Base-by-base conservation (phyloP, 106 monocot genomes). In the Allium cepa region DNA sequence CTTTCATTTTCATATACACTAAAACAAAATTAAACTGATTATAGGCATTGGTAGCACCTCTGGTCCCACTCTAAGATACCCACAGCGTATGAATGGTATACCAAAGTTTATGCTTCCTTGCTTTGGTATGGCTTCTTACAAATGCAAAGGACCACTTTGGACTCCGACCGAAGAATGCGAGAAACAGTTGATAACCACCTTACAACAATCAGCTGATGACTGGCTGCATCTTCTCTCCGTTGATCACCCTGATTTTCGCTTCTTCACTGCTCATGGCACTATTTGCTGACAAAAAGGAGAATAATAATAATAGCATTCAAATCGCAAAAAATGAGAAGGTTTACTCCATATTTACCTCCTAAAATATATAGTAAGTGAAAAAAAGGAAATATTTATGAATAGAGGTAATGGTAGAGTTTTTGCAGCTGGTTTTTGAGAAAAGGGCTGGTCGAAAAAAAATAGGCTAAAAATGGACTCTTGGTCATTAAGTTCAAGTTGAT, bases 41-140 rank as follows among this genome's bases (percentile, higher is more conserved):
- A 36, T 36, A 75, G 83, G 73, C 69, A 17, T 46, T 26, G 62
- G 67, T 36, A 52, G 4, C 18, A 55, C 74, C 59, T 46, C 60
- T 13, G 56, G 59, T 28, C 79, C 74, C 49, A 47, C 50, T 2
- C 26, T 77, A 9, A 67, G 56, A n/a, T 71, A 67, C 47, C 47
- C 69, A 13, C 47, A 63, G n/a, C 76, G 61, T 11, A 46, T 26
- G 11, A 57, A 77, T 18, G 46, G 64, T n/a, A 67, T 70, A 16
- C 79, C 70, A 14, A 80, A 69, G 72, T 69, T 87, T n/a, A 71
- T 77, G 27, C 73, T 87, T 67, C 86, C 82, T 45, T 71, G 63
- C 26, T 87, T 83, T 53, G 87, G 83, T 15, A 57, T 87, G n/a
- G 83, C 79, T 26, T 83, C 87, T 11, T 83, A 83, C 60, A 87